Conservation (phyloP, 129 eudicot genomes). For the Dittrichia graveolens region DNA sequence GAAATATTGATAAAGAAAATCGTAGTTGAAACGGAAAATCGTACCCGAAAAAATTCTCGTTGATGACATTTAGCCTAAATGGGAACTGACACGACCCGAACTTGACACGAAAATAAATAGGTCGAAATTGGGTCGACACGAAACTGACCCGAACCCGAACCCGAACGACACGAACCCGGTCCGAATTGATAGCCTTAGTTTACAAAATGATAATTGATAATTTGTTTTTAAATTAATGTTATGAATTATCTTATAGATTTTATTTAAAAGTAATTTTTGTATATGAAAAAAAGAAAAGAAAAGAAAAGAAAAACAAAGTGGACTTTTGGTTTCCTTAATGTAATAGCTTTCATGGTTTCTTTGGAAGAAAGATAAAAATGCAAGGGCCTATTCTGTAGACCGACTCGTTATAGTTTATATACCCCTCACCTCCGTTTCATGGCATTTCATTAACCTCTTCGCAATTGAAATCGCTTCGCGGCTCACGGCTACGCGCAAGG, state of each 20-base stretch:
- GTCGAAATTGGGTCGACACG: too few species aligned
- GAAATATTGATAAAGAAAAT: too few species aligned
- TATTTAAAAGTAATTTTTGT: not conserved
- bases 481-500: slow-evolving; percentile 42
- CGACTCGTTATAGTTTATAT: not conserved
- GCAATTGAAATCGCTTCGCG: slow-evolving; percentile 32
- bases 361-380: slow-evolving; percentile 29
- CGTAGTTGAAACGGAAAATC: too few species aligned
- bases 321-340: slow-evolving; percentile 33
- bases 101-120: too few species aligned
- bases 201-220: too few species aligned
- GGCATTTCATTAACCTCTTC: slow-evolving; percentile 5
- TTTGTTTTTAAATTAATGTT: too few species aligned
- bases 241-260: not conserved
- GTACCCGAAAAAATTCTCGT: too few species aligned
- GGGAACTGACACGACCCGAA: too few species aligned
- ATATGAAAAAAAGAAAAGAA: not conserved
- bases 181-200: too few species aligned
- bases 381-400: not conserved
- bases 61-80: too few species aligned
- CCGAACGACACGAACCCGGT: too few species aligned
- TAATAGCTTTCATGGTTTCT: slow-evolving; percentile 24
- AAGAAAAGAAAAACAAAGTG: not conserved
- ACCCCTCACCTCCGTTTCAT: not conserved
- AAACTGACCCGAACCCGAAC: too few species aligned